Conservation (phyloP, 768 basidiomycete genomes). For the Nevesoporus exiguus region DNA sequence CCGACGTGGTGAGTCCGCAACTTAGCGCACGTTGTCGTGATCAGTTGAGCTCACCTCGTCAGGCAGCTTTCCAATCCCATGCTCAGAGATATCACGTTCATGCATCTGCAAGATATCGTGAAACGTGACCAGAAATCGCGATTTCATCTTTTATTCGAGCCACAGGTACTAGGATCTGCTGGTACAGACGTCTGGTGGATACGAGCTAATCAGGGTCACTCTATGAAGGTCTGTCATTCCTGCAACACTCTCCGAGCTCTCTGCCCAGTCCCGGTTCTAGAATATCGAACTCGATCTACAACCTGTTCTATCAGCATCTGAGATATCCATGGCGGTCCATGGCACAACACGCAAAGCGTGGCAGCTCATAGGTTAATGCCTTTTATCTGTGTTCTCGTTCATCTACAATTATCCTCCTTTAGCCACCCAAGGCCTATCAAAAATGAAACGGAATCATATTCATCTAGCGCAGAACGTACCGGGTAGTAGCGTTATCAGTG, state of each 20-base stretch:
- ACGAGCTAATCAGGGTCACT: conserved; percentile 88
- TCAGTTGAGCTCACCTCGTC: conserved; percentile 6
- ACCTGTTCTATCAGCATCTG: conserved; percentile 50
- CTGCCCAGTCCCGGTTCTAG: conserved; percentile 34
- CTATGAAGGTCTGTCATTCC: conserved; percentile 55
- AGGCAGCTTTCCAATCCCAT: conserved; percentile 67
- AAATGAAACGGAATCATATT: conserved; percentile 88
- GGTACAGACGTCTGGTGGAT: conserved; percentile 69
- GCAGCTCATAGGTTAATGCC: conserved; percentile 58
- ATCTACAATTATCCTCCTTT: background rate
- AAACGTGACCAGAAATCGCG: conserved; percentile 62
- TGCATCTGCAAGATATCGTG: conserved; percentile 59
- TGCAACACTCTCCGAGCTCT: background rate
- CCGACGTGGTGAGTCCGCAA: conserved; percentile 70
- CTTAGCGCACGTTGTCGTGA: background rate
- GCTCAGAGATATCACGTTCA: conserved; percentile 56
- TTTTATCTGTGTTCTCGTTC: background rate
- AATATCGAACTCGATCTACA: conserved; percentile 64
- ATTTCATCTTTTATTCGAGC: conserved; percentile 57
- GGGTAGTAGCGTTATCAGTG: conserved; percentile 68
- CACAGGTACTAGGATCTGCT: conserved; percentile 30
- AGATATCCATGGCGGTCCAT: conserved; percentile 81
- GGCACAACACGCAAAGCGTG: conserved; percentile 72
- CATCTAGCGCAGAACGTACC: conserved; percentile 83
- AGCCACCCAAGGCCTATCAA: conserved; percentile 74